Percentiles rank a stretch among this genome's conserved stretches.
Conservation (phyloP, 306 rosid species). For the Malus asiatica region DNA sequence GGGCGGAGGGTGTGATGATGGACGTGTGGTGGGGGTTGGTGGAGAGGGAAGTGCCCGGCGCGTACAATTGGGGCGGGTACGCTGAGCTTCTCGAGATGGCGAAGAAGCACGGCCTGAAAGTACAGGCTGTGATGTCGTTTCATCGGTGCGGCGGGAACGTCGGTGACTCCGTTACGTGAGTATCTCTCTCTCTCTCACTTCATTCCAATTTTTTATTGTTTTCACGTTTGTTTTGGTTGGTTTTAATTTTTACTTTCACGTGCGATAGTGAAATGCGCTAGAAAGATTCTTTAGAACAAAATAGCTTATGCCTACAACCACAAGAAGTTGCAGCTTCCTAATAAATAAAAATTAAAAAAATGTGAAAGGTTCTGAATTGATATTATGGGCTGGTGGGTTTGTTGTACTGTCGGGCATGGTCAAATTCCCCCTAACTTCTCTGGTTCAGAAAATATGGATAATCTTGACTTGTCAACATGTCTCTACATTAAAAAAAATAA, state of each 20-base stretch:
- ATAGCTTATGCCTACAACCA: no score
- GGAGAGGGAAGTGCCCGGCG: constrained; percentile 63
- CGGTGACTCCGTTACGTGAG: constrained; percentile 86
- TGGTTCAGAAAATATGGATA: no score
- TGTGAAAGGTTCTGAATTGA: no score
- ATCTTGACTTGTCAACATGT: no score
- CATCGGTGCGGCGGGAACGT: constrained; percentile 99
- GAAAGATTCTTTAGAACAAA: no score
- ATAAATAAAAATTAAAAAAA: no score
- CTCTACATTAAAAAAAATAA: no score
- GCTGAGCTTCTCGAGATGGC: constrained; percentile 82
- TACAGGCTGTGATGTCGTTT: constrained; percentile 96
- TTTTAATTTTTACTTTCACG: background rate
- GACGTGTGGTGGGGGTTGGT: constrained; percentile 99
- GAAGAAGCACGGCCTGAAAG: constrained; percentile 79
- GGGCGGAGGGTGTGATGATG: constrained; percentile 91
- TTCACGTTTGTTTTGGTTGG: background rate
- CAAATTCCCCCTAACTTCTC: no score
- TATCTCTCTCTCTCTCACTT: background rate
- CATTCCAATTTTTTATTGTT: background rate
- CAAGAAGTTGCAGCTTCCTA: no score
- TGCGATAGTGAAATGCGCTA: background rate
- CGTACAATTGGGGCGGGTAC: constrained; percentile 90
- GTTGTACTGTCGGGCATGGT: no score
- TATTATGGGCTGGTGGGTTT: no score